Evolutionary conservation across 2,329 filamentous ascomycete species (phyloP).

Genomic region (Diplocarpon rosae): DNA sequence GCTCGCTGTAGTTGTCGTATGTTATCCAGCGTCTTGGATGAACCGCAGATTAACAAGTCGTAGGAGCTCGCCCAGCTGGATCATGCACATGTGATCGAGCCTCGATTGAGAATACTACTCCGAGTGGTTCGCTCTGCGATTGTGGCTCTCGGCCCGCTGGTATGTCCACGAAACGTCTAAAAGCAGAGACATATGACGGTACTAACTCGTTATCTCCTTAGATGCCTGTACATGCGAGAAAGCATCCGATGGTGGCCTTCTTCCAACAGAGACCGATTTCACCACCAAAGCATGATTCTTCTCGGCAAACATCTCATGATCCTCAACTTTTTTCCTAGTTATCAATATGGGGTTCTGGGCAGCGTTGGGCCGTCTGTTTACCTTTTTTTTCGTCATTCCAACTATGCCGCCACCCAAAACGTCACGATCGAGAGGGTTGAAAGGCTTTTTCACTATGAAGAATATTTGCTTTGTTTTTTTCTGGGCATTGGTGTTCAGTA

Average conservation of each 20-base stretch:
- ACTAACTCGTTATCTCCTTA: conserved; percentile 27
- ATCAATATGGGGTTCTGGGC: neutral
- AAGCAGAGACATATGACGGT: neutral
- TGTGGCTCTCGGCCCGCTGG: conserved; percentile 67
- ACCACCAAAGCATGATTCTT: conserved; percentile 47
- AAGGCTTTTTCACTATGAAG: neutral
- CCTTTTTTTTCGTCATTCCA: neutral
- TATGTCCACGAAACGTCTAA: conserved; percentile 32
- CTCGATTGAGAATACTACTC: conserved; percentile 53
- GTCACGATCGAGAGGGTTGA: neutral
- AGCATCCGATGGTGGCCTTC: conserved; percentile 47
- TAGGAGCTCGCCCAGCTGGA: conserved; percentile 58
- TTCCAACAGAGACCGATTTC: conserved; percentile 73
- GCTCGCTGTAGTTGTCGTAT: conserved; percentile 70
- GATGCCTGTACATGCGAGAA: conserved; percentile 78
- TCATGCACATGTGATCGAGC: conserved; percentile 73
- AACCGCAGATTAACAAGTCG: neutral
- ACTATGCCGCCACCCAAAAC: neutral
- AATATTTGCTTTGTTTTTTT: neutral
- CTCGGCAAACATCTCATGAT: too few relatives aligned
- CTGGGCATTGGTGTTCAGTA: neutral
- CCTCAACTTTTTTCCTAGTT: too few relatives aligned
- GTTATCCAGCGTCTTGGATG: conserved; percentile 28
- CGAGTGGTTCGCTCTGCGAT: conserved; percentile 52
- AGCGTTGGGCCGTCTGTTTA: neutral